These are phyloP conservation scores for Trypanosoma cruzi DNA, from an alignment of 208 protist species.

Conservation along the genomic window DNA sequence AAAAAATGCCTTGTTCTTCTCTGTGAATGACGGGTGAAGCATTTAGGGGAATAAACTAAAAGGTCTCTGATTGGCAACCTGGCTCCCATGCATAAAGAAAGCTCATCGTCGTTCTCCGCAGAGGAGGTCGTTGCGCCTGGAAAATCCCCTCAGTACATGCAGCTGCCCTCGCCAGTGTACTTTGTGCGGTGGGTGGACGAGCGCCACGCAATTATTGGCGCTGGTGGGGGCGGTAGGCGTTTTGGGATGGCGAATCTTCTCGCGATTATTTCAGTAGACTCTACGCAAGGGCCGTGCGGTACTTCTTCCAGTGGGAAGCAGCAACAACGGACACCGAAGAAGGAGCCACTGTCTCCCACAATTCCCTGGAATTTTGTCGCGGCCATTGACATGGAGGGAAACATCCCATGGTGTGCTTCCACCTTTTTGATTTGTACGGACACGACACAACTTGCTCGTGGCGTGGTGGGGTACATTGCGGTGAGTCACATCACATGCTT, in stretches of 20 bases:
- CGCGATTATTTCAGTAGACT: conserved; percentile 48
- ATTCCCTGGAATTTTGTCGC: conserved; percentile 49
- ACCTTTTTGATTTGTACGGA: conserved; percentile 50
- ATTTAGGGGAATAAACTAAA: neutral
- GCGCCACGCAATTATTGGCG: conserved; percentile 69
- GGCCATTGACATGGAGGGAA: conserved; percentile 61
- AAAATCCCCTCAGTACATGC: conserved; percentile 40
- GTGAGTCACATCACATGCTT: conserved; percentile 77
- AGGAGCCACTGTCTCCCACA: conserved; percentile 5
- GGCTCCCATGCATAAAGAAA: neutral
- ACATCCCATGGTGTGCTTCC: conserved; percentile 86
- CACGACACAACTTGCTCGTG: conserved; percentile 20
- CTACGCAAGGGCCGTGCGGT: neutral
- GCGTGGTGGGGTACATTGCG: conserved; percentile 61
- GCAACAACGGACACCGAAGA: neutral
- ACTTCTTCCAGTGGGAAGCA: neutral
- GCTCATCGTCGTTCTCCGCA: conserved; percentile 11
- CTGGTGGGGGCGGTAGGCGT: conserved; percentile 71
- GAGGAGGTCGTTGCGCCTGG: conserved; percentile 58
- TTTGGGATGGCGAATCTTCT: conserved; percentile 90
- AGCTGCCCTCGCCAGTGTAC: conserved; percentile 84
- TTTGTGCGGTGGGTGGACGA: conserved; percentile 62
- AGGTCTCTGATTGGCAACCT: neutral
- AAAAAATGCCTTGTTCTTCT: conserved; percentile 1
- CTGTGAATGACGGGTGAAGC: neutral